Evolutionary conservation across 1,139 yeast genomes (phyloP), one percentile per base, ranked within the genome.

Genomic region (Sugiyamaella sp.): DNA sequence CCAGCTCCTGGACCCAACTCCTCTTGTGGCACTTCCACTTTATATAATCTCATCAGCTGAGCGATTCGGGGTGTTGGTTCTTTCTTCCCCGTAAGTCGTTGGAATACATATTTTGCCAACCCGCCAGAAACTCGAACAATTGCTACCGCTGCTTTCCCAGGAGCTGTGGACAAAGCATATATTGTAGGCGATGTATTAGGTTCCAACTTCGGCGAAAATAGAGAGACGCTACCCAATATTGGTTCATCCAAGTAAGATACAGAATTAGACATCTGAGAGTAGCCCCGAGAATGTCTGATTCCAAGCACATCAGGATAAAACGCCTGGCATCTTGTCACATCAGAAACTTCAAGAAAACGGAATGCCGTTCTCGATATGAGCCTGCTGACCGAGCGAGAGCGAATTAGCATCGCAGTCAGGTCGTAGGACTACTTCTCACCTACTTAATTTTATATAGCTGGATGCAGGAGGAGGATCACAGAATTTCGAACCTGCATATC

Each of bases 141-240:
- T 0, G 93, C 96, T 27, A 93, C 84, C 1, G 98, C 99, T 0
- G 97, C 80, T 58, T 86, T 78, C 0, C 91, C 84, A 0, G 86
- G 80, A 12, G 86, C 84, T 0, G 98, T 91, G 0, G 98, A 89
- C 20, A 91, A 73, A 0, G 99, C 98, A 74, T 85, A 93, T 3
- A 93, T 84, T 0, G 99, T 93, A 24, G 93, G 84, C 39, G 19
- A 5, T 12, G 32, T 3, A n/a, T 25, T 24, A 20, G 29, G 32
- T 22, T 22, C 14, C 8, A 29, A 19, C 19, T 17, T 29, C 3
- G 47, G 12, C 10, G 39, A 29, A 9, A 43, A 19, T 43, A 20
- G 39, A 3, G 10, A n/a, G 5, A 14, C 12, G 19, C 29, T 20
- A 22, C 17, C n/a, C 19, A 8, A 2, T 20, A n/a, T 3, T 14